Base-by-base conservation (phyloP, 108 stramenopile species). In the Skeletonema marinoi region DNA sequence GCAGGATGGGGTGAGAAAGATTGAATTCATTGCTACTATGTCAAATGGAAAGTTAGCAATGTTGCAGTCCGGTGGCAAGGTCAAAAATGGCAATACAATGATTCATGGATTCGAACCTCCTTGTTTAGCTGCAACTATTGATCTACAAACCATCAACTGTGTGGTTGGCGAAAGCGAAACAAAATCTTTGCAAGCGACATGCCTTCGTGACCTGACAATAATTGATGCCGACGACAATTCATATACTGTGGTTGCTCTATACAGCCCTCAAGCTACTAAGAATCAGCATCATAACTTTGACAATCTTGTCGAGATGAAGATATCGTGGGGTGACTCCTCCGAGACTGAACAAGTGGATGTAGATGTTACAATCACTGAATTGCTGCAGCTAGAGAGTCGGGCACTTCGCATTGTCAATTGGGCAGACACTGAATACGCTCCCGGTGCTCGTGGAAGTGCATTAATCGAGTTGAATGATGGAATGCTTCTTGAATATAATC, bases 401-500 rank as follows among this genome's bases (percentile, higher is more conserved):
- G 83, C 89, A 17, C 74, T 93, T 10, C 84, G 88, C 19, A 69
- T 93, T 30, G 86, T 83, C n/a, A 81, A 82, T 50, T 96, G 95
- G 95, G 77, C 76, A 38, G 90, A 92, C 67, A 61, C 78, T 38
- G 54, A 67, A 14, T 39, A 56, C 64, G 65, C 71, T 19, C 51
- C 51, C 3, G 62, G 60, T 56, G 78, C 82, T 36, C 74, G 75
- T 60, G 70, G 69, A 44, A 71, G 71, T 51, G 90, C 90, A 44
- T 66, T 96, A 17, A 17, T 96, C 2, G 86, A 96, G 62, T 70
- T 96, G 9, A 60, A 19, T 1, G 90, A 93, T 72, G 93, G 95
- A 14, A 69, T 73, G 13, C 81, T 96, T 8, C 59, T 92, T 11
- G 87, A 90, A 71, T 96, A 90, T 58, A 80, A 79, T 11, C 33